Percentiles rank a stretch among this genome's conserved stretches.
These are phyloP conservation scores for Hemileccinum rubropunctum DNA, from an alignment of 768 basidiomycete genomes.

Conservation along the genomic window DNA sequence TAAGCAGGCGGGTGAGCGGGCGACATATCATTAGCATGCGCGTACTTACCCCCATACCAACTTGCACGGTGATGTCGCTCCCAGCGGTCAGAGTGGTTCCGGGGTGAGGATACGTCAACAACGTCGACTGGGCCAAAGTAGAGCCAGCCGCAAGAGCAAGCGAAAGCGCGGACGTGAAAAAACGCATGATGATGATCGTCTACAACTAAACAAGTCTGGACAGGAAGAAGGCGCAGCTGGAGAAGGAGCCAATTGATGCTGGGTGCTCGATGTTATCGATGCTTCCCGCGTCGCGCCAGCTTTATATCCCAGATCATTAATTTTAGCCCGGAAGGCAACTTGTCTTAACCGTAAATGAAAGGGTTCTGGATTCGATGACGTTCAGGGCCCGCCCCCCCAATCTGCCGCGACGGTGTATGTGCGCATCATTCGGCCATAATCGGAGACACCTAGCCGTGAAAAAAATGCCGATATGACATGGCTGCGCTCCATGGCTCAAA, in stretches of 20 bases:
- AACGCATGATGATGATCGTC: too few relatives aligned
- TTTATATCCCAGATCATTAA: slow-evolving; percentile 16
- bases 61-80: slow-evolving; percentile 5
- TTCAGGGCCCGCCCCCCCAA: background rate
- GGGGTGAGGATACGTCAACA: slow-evolving; percentile 2
- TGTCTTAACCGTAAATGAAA: background rate
- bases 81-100: slow-evolving; percentile 3
- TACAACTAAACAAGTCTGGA: too few relatives aligned
- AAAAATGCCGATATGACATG: background rate
- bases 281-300: background rate
- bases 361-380: background rate
- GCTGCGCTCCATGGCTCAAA: background rate
- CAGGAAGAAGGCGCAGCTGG: too few relatives aligned
- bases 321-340: background rate
- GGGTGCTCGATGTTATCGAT: background rate
- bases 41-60: slow-evolving; percentile 8
- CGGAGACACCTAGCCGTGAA: slow-evolving; percentile 9
- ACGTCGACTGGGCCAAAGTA: slow-evolving; percentile 10
- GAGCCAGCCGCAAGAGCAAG: slow-evolving; percentile 11
- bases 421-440: background rate
- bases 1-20: background rate
- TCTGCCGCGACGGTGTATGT: background rate
- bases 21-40: background rate
- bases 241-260: background rate
- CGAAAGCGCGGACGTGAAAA: slow-evolving; percentile 13